These are phyloP conservation scores for Chalara sp. DNA, from an alignment of 2,329 filamentous ascomycete genomes.

Conservation along the genomic window DNA sequence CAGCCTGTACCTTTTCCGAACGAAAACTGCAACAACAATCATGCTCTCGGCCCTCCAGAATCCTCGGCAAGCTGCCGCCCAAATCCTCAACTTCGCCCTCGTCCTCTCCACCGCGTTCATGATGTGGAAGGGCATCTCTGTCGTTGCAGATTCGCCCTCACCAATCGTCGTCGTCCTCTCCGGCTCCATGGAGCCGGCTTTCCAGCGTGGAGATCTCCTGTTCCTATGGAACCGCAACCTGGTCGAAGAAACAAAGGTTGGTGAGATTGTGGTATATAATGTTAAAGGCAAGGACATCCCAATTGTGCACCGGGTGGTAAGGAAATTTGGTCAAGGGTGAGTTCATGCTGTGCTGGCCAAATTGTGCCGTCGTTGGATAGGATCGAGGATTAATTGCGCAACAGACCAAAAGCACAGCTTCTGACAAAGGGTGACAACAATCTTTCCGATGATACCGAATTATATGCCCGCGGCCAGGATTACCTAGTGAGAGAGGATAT, in stretches of 20 bases:
- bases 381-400: background rate
- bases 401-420: slow-evolving; percentile 49
- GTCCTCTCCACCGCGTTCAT: slow-evolving; percentile 70
- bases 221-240: slow-evolving; percentile 52
- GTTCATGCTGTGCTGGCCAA: slow-evolving; percentile 17
- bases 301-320: slow-evolving; percentile 88
- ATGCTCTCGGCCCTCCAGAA: slow-evolving; percentile 54
- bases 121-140: slow-evolving; percentile 65
- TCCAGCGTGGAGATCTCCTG: slow-evolving; percentile 51
- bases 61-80: slow-evolving; percentile 58
- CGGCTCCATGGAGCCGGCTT: slow-evolving; percentile 55
- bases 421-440: slow-evolving; percentile 99
- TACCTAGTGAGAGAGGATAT: slow-evolving; percentile 85
- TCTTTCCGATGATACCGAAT: slow-evolving; percentile 82
- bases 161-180: slow-evolving; percentile 57
- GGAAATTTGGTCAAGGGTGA: slow-evolving; percentile 58
- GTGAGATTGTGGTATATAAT: slow-evolving; percentile 71
- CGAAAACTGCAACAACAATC: slow-evolving; percentile 1
- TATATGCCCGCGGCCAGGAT: slow-evolving; percentile 80
- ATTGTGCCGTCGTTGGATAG: no score
- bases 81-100: slow-evolving; percentile 66
- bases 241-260: slow-evolving; percentile 54
- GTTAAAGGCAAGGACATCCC: slow-evolving; percentile 86
- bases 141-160: slow-evolving; percentile 52
- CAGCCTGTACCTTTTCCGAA: background rate